A percentile compares a stretch with the other conserved stretches of the same genome.
Evolutionary conservation across 345 rosid genomes (phyloP).

Genomic region (Rhizophora mangle): DNA sequence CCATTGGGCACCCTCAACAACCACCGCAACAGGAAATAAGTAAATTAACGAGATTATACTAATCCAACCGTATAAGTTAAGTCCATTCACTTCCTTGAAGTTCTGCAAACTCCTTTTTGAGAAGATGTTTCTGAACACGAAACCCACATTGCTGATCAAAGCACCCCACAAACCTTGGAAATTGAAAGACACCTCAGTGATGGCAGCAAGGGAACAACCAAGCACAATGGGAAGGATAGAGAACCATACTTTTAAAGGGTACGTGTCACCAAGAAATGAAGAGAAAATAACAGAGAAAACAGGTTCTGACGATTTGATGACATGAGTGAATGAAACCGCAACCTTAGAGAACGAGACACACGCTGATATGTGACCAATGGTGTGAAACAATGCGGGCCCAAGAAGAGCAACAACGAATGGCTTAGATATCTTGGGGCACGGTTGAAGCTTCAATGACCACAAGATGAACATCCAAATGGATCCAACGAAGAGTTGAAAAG

Average conservation of each 20-base stretch:
- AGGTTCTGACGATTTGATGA: constrained; percentile 93
- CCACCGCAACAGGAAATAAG: constrained; percentile 76
- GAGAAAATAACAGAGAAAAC: constrained; percentile 95
- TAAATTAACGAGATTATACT: constrained; percentile 68
- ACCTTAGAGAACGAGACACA: constrained; percentile 98
- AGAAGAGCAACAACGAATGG: constrained; percentile 83
- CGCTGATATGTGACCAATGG: constrained; percentile 91
- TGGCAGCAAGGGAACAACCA: constrained; percentile 93
- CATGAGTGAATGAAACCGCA: constrained; percentile 96
- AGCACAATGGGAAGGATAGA: constrained; percentile 88
- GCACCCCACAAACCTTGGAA: constrained; percentile 82
- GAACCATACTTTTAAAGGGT: constrained; percentile 83
- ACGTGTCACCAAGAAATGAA: constrained; percentile 79
- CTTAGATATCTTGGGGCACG: constrained; percentile 76
- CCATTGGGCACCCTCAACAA: constrained; percentile 94
- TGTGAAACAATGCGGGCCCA: constrained; percentile 94
- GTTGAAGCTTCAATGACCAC: constrained; percentile 80
- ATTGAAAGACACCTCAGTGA: constrained; percentile 92
- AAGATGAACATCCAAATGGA: constrained; percentile 84
- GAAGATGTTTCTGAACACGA: constrained; percentile 81
- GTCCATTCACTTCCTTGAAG: constrained; percentile 82
- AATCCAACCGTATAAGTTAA: constrained; percentile 87
- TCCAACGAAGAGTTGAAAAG: constrained; percentile 88
- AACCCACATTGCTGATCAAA: constrained; percentile 91
- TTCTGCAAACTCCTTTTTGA: constrained; percentile 75